A percentile compares a stretch with the other conserved stretches of the same genome.
Conservation (phyloP, 345 rosid species). For the Eucalyptus curtisii region DNA sequence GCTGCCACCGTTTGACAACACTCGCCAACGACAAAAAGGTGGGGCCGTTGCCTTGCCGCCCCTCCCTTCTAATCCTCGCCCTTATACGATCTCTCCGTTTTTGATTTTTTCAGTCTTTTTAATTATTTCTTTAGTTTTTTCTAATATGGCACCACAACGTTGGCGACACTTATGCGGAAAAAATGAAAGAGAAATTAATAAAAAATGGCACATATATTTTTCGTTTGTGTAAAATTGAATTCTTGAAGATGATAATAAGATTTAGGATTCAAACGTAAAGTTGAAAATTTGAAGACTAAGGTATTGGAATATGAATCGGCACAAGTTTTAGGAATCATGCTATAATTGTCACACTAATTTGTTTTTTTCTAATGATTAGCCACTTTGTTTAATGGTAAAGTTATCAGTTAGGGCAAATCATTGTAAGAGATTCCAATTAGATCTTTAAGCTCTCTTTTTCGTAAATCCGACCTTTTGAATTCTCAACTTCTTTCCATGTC, state of each 20-base stretch:
- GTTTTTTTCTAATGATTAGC: neutral
- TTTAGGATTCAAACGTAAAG: neutral
- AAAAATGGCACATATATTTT: neutral
- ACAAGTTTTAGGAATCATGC: neutral
- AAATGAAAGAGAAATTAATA: neutral
- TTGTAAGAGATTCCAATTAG: neutral
- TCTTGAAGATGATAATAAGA: neutral
- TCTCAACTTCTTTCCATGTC: neutral
- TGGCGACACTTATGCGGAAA: neutral
- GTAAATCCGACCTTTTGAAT: neutral
- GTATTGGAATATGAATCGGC: accelerated
- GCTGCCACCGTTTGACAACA: neutral
- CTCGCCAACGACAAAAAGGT: neutral
- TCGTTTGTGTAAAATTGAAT: no score
- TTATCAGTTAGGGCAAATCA: neutral
- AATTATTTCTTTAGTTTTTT: neutral
- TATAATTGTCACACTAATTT: neutral
- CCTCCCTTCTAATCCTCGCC: neutral
- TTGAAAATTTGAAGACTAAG: neutral
- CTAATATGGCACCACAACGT: neutral
- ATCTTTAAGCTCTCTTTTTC: neutral
- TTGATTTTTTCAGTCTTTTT: neutral
- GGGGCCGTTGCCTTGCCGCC: neutral
- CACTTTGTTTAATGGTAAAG: neutral
- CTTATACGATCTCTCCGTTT: neutral